Percentiles rank a stretch among this genome's conserved stretches.
phyloP scores from a whole-genome alignment of 1,284 basidiomycete genomes.

The Inonotus obliquus region DNA sequence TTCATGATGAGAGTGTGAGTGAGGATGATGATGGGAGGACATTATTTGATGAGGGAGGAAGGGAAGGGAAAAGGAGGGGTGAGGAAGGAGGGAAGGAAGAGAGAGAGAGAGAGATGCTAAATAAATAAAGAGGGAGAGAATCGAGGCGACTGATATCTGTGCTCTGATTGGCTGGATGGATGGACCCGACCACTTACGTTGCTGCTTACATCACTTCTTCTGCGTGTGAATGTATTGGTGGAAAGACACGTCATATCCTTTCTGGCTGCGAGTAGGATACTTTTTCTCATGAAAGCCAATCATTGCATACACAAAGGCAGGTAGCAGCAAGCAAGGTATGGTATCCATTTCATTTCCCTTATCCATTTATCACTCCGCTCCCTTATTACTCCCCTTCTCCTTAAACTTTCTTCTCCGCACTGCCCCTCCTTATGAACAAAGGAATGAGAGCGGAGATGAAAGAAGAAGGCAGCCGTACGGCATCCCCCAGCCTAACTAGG shows the following conservation, averaged over 20 bases:
- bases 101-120: background rate
- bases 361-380: background rate
- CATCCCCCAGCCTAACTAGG: background rate
- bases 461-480: background rate
- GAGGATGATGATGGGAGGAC: conserved; percentile 13
- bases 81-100: background rate
- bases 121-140: background rate
- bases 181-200: background rate
- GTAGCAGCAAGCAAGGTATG: no score
- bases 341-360: background rate
- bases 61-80: background rate
- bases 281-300: no score
- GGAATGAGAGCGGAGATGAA: background rate
- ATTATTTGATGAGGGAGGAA: background rate
- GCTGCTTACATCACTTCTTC: background rate
- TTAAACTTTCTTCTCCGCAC: background rate
- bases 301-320: no score
- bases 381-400: background rate
- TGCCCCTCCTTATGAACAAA: background rate
- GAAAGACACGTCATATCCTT: background rate
- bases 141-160: background rate
- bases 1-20: conserved; percentile 19
- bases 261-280: no score
- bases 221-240: background rate
- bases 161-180: background rate